Evolutionary conservation across 2,329 filamentous ascomycete genomes (phyloP), one percentile per base, ranked within the genome.

Genomic region (Xylariaceae sp.): DNA sequence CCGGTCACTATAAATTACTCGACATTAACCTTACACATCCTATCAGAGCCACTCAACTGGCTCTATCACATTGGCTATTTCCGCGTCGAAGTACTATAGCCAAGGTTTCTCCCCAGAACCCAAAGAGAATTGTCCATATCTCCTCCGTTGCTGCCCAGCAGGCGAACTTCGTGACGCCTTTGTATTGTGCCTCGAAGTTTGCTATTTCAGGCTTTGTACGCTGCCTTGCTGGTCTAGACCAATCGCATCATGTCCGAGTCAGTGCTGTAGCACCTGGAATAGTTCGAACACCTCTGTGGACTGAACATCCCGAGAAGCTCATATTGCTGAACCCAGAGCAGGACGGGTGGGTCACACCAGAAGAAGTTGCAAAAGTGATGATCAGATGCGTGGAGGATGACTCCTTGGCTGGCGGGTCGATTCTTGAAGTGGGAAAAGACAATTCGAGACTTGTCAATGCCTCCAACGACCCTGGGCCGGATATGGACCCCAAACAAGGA

Each of bases 251-350:
- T 0, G 71, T 81, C 18, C 65, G 75, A 0, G 75, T 81, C 32
- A 75, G 68, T 45, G 77, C 73, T 0, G 75, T 81, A 0, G 77
- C 78, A 0, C 79, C 79, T 0, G 78, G 76, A 0, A 48, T 78
- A 1, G 74, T 80, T 0, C 64, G 68, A 7, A 81, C 79, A 1
- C 79, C 79, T 2, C 56, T 81, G 2, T 79, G 77, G 76, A 73
- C 67, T 0, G 77, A 80, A 1, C 58, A 78, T 37, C 73, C 75
- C 0, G 77, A 80, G 59, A 80, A 79, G 59, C 56, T 78, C 18
- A 62, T 64, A 16, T 70, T 70, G 40, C 56, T 80, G 0, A 67
- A 77, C 6, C 50, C 67, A 21, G 55, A 53, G 2, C 56, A 64
- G 20, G 75, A 77, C 51, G 67, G 56, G 0, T 80, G 77, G 76